These are phyloP conservation scores for Sporisorium graminicola DNA, from an alignment of 1,284 basidiomycete species.

Conservation along the genomic window DNA sequence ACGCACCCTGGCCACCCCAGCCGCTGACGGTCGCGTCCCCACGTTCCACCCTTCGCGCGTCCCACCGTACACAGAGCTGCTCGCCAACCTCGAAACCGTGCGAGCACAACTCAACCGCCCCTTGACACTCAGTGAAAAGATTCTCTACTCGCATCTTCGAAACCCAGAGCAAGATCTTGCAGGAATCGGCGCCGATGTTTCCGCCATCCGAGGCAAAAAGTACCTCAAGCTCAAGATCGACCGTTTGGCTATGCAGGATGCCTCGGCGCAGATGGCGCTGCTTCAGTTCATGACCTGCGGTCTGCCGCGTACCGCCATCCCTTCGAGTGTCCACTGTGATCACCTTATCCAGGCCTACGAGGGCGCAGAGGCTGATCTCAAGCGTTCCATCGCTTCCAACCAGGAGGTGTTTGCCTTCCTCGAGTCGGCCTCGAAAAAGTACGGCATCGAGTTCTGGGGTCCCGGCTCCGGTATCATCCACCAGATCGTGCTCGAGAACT, in stretches of 20 bases:
- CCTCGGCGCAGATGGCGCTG: conserved; percentile 99
- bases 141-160: conserved; percentile 91
- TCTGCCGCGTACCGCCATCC: conserved; percentile 85
- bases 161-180: conserved; percentile 80
- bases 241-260: conserved; percentile 99
- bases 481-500: conserved; percentile 97
- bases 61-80: conserved; percentile 85
- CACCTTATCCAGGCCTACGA: conserved; percentile 76
- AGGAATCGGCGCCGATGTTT: conserved; percentile 74
- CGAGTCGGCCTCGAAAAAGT: conserved; percentile 92
- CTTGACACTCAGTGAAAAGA: conserved; percentile 95
- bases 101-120: conserved; percentile 82
- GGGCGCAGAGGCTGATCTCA: conserved; percentile 84
- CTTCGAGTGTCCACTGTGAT: conserved; percentile 92
- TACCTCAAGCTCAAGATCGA: conserved; percentile 93
- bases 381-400: conserved; percentile 88
- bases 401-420: conserved; percentile 98
- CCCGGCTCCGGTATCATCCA: conserved; percentile 90
- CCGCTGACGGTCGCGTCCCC: conserved; percentile 43
- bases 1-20: conserved; percentile 43
- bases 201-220: conserved; percentile 80
- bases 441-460: conserved; percentile 87
- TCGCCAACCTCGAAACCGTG: conserved; percentile 81
- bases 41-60: conserved; percentile 65
- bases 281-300: conserved; percentile 99